A percentile compares a stretch with the other conserved stretches of the same genome.
Evolutionary conservation across 192 early-diverging fungal genomes (phyloP).

Genomic region (Coemansia sp.): DNA sequence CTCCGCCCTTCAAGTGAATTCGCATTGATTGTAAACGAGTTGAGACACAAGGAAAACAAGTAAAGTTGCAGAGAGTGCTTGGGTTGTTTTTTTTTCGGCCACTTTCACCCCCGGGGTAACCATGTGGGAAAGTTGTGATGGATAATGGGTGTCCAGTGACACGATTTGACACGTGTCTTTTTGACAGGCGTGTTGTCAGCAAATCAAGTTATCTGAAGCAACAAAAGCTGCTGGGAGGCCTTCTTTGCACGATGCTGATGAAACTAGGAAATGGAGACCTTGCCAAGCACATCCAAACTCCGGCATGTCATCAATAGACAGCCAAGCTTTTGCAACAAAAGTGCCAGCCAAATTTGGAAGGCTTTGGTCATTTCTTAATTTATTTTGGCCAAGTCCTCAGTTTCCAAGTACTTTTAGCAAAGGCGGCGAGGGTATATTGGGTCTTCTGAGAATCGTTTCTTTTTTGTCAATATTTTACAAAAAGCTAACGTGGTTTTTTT

Average conservation of each 20-base stretch:
- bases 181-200: neutral
- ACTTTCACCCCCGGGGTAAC: neutral
- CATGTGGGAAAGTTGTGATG: neutral
- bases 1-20: constrained; percentile 68
- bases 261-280: too few relatives aligned
- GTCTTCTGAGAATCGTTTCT: neutral
- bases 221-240: too few relatives aligned
- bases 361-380: neutral
- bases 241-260: too few relatives aligned
- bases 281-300: too few relatives aligned
- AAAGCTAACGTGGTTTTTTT: too few relatives aligned
- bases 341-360: neutral
- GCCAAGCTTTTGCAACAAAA: neutral
- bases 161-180: too few relatives aligned
- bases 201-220: neutral
- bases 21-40: constrained; percentile 15
- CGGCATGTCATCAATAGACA: too few relatives aligned
- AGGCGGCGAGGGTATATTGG: neutral
- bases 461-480: neutral
- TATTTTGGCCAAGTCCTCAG: neutral
- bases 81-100: neutral
- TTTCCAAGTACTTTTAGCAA: neutral
- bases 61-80: neutral
- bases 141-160: too few relatives aligned
- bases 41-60: neutral